A percentile compares a stretch with the other conserved stretches of the same genome.
Conservation (phyloP, 2,329 filamentous ascomycete species). For the Pyrenophora graminea region DNA sequence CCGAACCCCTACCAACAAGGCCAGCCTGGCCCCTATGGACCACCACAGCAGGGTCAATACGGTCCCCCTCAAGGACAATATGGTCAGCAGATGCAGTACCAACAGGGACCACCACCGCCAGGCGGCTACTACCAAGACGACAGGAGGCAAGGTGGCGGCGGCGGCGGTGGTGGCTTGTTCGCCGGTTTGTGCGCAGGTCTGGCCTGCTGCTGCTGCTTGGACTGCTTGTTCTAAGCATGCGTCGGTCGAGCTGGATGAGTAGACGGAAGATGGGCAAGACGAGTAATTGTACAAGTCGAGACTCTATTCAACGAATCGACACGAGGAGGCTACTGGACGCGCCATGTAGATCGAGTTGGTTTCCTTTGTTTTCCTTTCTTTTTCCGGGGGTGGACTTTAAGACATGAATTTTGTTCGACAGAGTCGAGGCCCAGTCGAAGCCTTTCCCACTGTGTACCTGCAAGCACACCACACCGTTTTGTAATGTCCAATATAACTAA, state of each 20-base stretch:
- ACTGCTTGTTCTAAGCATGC: conserved; percentile 52
- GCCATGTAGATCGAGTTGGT: conserved; percentile 1
- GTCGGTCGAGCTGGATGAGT: background rate
- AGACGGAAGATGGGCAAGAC: background rate
- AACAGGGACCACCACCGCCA: conserved; percentile 38
- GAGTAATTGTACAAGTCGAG: no score
- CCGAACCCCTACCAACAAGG: conserved; percentile 33
- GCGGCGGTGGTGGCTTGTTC: conserved; percentile 46
- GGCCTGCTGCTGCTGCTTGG: conserved; percentile 59
- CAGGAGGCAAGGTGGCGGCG: conserved; percentile 34
- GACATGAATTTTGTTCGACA: background rate
- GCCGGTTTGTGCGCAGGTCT: conserved; percentile 51
- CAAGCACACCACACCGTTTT: background rate
- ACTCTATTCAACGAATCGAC: no score
- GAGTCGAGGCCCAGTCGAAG: background rate
- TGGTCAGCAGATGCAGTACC: conserved; percentile 43
- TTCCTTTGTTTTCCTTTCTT: conserved; percentile 5
- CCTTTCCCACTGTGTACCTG: background rate
- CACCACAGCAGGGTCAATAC: conserved; percentile 31
- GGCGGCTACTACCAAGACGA: conserved; percentile 48
- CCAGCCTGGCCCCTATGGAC: conserved; percentile 23
- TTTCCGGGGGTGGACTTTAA: background rate
- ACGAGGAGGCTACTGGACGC: background rate
- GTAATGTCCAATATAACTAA: background rate
- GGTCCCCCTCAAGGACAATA: conserved; percentile 34